Conservation (phyloP, 176 grass and related monocot species). For the Carex cristatella region DNA sequence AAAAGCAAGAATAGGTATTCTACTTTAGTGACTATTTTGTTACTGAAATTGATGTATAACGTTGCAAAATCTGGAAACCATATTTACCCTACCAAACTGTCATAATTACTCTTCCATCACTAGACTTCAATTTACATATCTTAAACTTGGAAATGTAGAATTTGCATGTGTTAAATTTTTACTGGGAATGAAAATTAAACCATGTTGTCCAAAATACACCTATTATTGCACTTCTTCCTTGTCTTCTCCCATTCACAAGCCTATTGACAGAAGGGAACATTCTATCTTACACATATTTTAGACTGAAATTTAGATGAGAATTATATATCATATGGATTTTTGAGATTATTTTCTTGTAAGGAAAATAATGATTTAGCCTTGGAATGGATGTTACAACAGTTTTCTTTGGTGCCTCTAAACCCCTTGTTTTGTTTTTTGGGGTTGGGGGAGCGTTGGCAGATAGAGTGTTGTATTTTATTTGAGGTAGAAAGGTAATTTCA, state of each 20-base stretch:
- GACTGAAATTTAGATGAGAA: not conserved
- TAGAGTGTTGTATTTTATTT: not conserved
- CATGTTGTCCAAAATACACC: not conserved
- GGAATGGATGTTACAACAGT: not conserved
- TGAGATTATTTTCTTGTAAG: not conserved
- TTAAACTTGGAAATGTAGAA: not conserved
- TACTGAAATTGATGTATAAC: not conserved
- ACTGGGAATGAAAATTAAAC: not conserved
- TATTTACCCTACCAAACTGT: not conserved
- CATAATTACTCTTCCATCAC: conserved; percentile 24
- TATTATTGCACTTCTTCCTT: not conserved
- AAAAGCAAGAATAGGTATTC: not conserved
- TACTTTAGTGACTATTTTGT: conserved; percentile 2
- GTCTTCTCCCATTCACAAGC: not conserved
- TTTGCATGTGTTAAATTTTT: conserved; percentile 19
- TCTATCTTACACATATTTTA: not conserved
- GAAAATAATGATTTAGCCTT: not conserved
- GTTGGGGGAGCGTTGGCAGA: not conserved
- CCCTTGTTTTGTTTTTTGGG: not conserved
- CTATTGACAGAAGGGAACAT: not conserved
- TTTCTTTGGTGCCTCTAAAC: not conserved
- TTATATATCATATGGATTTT: not conserved
- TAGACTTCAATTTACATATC: not conserved
- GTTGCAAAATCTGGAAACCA: not conserved
- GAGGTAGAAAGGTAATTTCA: not conserved